These are phyloP conservation scores for Saccharum spontaneum DNA, from an alignment of 176 grass and related monocot species.

Conservation along the genomic window DNA sequence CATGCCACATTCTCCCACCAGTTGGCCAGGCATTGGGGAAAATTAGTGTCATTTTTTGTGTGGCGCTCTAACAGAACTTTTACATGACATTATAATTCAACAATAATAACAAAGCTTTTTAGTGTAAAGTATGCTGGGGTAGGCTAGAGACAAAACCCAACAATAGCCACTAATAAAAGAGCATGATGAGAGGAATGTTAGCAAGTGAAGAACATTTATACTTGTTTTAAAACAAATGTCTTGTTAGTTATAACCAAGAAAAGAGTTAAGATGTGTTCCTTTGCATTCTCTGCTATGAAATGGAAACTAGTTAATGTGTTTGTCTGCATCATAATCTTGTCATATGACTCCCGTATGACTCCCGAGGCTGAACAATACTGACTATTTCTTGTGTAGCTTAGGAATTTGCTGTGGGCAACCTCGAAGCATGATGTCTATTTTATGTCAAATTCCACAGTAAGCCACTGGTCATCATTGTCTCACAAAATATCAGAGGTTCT, in stretches of 20 bases:
- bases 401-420: constrained; percentile 93
- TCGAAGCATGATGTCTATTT: constrained; percentile 96
- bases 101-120: background rate
- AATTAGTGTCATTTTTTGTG: background rate
- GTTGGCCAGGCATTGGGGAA: too few relatives aligned
- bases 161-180: background rate
- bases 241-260: background rate
- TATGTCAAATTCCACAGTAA: constrained; percentile 77
- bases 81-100: background rate
- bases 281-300: background rate
- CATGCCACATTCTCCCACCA: too few relatives aligned
- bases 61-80: background rate
- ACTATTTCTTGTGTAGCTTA: constrained; percentile 63
- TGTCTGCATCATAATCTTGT: background rate
- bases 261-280: background rate
- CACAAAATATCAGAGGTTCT: constrained; percentile 55
- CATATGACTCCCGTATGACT: constrained; percentile 27
- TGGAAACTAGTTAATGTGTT: background rate
- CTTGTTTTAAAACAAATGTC: background rate
- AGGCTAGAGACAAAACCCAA: background rate
- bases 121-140: background rate
- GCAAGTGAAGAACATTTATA: background rate
- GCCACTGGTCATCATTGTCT: constrained; percentile 86
- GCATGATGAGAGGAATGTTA: background rate
- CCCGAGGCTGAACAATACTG: constrained; percentile 9